phyloP scores from a whole-genome alignment of 352 stramenopile species.

The Globisporangium polare region DNA sequence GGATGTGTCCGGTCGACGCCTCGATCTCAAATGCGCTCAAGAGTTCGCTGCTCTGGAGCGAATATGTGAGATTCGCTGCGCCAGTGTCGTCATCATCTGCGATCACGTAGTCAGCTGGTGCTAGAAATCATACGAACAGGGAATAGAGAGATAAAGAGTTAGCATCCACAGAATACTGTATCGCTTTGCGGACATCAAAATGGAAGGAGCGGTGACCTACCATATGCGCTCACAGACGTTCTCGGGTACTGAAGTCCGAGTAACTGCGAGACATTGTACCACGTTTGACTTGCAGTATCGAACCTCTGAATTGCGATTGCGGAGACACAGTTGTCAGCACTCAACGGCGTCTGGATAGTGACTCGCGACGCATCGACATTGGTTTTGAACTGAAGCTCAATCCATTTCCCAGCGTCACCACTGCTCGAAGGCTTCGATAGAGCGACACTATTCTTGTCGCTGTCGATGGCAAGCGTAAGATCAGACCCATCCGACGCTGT shows the following conservation, averaged over 20 bases:
- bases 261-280: conserved; percentile 23
- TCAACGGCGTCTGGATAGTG: conserved; percentile 18
- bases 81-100: conserved; percentile 11
- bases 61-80: conserved; percentile 7
- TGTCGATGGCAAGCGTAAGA: conserved; percentile 19
- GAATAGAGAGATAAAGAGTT: neutral
- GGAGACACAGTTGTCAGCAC: conserved; percentile 16
- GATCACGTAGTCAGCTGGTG: conserved; percentile 10
- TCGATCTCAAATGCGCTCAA: conserved; percentile 9
- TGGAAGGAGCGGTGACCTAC: conserved; percentile 13
- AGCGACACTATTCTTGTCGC: conserved; percentile 22
- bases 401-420: conserved; percentile 18
- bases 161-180: neutral
- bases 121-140: neutral
- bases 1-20: conserved; percentile 22
- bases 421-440: conserved; percentile 9
- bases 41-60: conserved; percentile 1
- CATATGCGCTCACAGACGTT: conserved; percentile 21
- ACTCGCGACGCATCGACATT: conserved; percentile 28
- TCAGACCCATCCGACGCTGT: conserved; percentile 20
- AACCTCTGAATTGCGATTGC: conserved; percentile 27
- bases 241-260: conserved; percentile 15
- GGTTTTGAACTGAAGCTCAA: conserved; percentile 23
- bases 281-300: conserved; percentile 11
- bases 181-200: no score